Percentiles rank a stretch among this genome's conserved stretches.
These are phyloP conservation scores for Macrotyloma uniflorum DNA, from an alignment of 306 rosid species.

Conservation along the genomic window DNA sequence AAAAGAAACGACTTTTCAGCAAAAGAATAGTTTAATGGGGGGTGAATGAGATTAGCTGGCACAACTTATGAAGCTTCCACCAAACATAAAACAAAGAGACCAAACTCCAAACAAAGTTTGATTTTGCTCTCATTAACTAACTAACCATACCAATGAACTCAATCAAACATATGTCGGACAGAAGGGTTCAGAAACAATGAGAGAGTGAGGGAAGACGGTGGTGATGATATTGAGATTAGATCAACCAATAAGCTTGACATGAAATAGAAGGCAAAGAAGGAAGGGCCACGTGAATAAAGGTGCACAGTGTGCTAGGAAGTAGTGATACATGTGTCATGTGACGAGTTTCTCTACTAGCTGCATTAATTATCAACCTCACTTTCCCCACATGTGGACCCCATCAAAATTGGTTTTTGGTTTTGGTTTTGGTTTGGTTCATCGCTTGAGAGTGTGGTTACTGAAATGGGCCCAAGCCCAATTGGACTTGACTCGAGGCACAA, in stretches of 20 bases:
- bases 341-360: background rate
- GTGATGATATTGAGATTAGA: constrained; percentile 24
- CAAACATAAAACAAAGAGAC: constrained; percentile 15
- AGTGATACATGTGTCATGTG: constrained; percentile 9
- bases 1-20: background rate
- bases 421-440: background rate
- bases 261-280: constrained; percentile 10
- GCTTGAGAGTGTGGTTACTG: background rate
- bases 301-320: background rate
- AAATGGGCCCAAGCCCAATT: constrained; percentile 16
- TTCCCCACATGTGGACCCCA: constrained; percentile 41
- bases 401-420: background rate
- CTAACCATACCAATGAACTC: constrained; percentile 13
- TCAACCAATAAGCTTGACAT: constrained; percentile 13
- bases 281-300: constrained; percentile 46
- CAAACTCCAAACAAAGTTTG: background rate
- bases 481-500: background rate
- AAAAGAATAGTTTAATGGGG: constrained; percentile 4
- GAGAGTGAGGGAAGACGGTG: background rate
- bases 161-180: background rate
- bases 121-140: background rate
- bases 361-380: constrained; percentile 42
- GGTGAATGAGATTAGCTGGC: constrained; percentile 41
- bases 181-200: constrained; percentile 2
- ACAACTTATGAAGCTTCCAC: constrained; percentile 15